Conservation (phyloP, 2,329 filamentous ascomycete genomes). For the Knoxdaviesia proteae region DNA sequence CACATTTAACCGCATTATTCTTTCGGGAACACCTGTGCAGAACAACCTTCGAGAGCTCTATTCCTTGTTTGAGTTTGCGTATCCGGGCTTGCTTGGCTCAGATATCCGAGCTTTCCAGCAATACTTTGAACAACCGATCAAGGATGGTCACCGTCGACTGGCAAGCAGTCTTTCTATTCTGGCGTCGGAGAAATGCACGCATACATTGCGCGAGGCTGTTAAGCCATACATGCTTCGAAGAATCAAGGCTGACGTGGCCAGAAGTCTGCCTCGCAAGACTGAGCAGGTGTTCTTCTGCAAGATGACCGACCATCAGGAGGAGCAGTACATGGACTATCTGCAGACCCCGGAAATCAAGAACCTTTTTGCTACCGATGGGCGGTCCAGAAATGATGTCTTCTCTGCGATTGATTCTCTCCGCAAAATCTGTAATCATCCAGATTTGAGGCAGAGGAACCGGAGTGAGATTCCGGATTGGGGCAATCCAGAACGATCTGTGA, state of each 20-base stretch:
- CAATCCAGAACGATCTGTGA: conserved; percentile 59
- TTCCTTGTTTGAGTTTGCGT: conserved; percentile 96
- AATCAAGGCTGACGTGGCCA: conserved; percentile 81
- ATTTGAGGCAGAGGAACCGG: conserved; percentile 34
- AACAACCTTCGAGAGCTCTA: conserved; percentile 90
- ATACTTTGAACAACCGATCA: conserved; percentile 87
- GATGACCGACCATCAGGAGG: conserved; percentile 35
- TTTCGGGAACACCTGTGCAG: conserved; percentile 94
- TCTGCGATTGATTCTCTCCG: conserved; percentile 81
- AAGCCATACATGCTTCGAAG: conserved; percentile 83
- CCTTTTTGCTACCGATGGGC: conserved; percentile 1
- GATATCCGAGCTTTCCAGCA: conserved; percentile 69
- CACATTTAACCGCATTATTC: conserved; percentile 74
- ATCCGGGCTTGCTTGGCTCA: conserved; percentile 84
- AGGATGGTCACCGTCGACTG: conserved; percentile 82
- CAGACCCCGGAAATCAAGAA: conserved; percentile 5
- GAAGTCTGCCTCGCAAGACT: conserved; percentile 84
- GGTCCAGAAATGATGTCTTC: conserved; percentile 15
- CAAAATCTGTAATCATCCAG: conserved; percentile 96
- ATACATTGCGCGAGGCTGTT: conserved; percentile 83
- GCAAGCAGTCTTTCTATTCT: conserved; percentile 86
- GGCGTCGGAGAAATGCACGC: conserved; percentile 83
- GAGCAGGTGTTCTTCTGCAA: conserved; percentile 95
- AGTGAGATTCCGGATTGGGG: conserved; percentile 39
- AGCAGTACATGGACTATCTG: conserved; percentile 4